Evolutionary conservation across 2,329 filamentous ascomycete genomes (phyloP).

Genomic region (Colletotrichum melonis): DNA sequence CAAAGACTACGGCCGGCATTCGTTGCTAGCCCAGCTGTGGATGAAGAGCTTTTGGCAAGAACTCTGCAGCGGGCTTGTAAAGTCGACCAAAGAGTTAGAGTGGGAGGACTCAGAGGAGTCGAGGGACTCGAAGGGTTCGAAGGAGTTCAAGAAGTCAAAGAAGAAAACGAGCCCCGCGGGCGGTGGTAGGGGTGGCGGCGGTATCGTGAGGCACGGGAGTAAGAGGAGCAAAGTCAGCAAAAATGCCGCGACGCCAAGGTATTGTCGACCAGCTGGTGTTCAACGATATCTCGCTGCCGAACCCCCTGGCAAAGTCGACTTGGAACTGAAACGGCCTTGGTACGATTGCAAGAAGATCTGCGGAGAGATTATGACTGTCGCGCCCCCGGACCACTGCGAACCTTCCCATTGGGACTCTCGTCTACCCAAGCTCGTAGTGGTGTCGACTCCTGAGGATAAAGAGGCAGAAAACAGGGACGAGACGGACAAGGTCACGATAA

Average conservation of each 20-base stretch:
- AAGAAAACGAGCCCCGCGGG: neutral
- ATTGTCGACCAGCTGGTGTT: neutral
- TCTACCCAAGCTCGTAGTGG: neutral
- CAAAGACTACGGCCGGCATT: neutral
- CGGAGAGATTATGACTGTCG: slow-evolving; percentile 1
- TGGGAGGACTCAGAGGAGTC: too few species aligned
- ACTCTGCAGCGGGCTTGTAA: neutral
- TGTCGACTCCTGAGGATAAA: too few species aligned
- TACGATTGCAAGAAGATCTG: neutral
- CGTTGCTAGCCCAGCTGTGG: neutral
- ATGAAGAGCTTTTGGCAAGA: neutral
- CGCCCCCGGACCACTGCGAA: neutral
- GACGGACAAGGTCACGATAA: neutral
- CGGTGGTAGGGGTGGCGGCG: too few species aligned
- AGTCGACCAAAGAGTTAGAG: neutral
- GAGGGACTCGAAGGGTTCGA: too few species aligned
- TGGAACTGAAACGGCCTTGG: neutral
- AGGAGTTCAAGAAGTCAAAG: neutral
- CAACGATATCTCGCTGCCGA: neutral
- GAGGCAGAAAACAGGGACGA: too few species aligned
- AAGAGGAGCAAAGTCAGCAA: neutral
- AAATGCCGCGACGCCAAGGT: neutral
- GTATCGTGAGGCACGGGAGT: neutral
- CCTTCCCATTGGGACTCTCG: neutral
- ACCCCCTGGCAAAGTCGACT: too few species aligned